Evolutionary conservation across 345 rosid genomes (phyloP).

Genomic region (Acer campestre): DNA sequence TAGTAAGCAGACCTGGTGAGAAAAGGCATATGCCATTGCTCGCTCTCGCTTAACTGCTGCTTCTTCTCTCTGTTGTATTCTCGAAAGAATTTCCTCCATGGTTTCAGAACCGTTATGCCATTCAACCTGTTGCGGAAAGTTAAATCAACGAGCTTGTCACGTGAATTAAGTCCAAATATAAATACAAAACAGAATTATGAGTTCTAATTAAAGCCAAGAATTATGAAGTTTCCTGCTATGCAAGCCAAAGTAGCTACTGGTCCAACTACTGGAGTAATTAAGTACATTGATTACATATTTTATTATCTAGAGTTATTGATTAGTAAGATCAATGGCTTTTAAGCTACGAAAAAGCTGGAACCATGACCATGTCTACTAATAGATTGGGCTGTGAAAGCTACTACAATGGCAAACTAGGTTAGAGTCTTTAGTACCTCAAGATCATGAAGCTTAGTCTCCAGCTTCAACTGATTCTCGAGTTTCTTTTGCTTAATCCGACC

Average conservation of each 20-base stretch:
- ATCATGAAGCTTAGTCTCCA: conserved; percentile 71
- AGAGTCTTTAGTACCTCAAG: conserved; percentile 46
- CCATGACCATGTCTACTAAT: not conserved
- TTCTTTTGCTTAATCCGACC: conserved; percentile 68
- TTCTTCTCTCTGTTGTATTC: conserved; percentile 81
- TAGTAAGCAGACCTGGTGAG: conserved; percentile 67
- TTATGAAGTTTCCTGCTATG: not conserved
- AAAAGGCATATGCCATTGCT: conserved; percentile 91
- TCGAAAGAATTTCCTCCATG: conserved; percentile 76
- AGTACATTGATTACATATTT: not conserved
- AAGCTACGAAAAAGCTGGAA: no score
- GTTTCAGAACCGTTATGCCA: conserved; percentile 81
- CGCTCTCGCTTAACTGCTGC: conserved; percentile 82
- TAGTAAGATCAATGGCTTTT: not conserved
- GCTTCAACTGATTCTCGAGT: conserved; percentile 68
- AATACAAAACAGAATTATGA: no score
- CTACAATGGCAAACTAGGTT: not conserved
- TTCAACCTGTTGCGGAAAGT: conserved; percentile 49
- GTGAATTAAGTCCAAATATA: no score
- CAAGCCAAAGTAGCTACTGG: not conserved
- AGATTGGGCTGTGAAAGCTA: conserved; percentile 1
- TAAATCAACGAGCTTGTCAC: not conserved
- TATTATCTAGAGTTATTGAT: no score
- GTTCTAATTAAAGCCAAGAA: not conserved
- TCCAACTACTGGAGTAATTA: not conserved